Conservation (phyloP, 257 asterid species). For the Nicotiana knightiana region DNA sequence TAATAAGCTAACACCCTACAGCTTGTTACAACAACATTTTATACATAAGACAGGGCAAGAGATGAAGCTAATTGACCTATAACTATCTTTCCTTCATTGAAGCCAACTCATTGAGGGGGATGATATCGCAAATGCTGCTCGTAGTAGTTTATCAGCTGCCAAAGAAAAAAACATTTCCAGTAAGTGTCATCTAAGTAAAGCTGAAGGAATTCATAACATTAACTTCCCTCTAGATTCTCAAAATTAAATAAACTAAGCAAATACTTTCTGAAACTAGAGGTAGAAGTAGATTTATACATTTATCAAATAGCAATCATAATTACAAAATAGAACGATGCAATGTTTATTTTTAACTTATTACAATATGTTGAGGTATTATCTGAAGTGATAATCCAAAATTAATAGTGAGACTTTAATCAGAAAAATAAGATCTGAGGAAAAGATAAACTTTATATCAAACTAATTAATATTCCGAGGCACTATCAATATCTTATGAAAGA, state of each 20-base stretch:
- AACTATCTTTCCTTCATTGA: conserved; percentile 10
- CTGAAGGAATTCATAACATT: background rate
- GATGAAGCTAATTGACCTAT: conserved; percentile 8
- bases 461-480: background rate
- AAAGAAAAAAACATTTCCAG: background rate
- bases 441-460: background rate
- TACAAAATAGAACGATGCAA: background rate
- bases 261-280: background rate
- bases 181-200: background rate
- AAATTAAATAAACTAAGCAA: too few species aligned
- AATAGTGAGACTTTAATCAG: background rate
- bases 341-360: background rate
- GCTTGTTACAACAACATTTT: conserved; percentile 35
- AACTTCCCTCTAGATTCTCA: background rate
- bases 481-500: background rate
- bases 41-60: conserved; percentile 19
- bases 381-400: background rate
- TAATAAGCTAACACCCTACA: background rate
- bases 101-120: conserved; percentile 26
- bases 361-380: background rate
- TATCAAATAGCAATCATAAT: background rate
- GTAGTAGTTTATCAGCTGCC: conserved; percentile 76
- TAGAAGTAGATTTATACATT: background rate
- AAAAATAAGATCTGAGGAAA: background rate
- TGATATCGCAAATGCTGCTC: conserved; percentile 74